These are phyloP conservation scores for Neltuma alba DNA, from an alignment of 306 rosid genomes.

Conservation along the genomic window DNA sequence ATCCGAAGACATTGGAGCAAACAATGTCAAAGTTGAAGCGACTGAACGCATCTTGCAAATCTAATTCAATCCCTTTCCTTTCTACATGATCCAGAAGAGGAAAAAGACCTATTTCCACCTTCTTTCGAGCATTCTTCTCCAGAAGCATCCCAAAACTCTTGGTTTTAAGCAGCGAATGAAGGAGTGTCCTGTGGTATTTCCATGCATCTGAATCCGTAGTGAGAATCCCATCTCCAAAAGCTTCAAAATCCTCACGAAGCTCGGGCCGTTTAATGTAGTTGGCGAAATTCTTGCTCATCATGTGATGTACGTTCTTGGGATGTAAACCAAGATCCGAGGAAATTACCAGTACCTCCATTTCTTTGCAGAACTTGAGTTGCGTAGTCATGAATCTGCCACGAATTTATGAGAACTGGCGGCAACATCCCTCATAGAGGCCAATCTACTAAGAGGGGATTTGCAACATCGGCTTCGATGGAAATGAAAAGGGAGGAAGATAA, in stretches of 20 bases:
- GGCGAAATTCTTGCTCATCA: conserved; percentile 23
- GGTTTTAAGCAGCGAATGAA: conserved; percentile 6
- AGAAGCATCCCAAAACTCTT: background rate
- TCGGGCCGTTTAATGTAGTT: conserved; percentile 31
- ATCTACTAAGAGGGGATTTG: background rate
- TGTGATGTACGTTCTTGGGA: conserved; percentile 44
- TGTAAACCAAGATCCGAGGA: conserved; percentile 51
- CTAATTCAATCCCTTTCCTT: background rate
- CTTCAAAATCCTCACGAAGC: conserved; percentile 31
- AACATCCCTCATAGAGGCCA: conserved; percentile 47
- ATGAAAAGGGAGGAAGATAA: conserved; percentile 10
- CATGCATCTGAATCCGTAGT: conserved; percentile 24
- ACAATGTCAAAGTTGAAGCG: background rate
- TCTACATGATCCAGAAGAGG: background rate
- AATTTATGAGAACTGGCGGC: background rate
- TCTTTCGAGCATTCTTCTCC: background rate
- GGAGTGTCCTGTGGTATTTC: conserved; percentile 8
- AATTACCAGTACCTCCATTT: conserved; percentile 27
- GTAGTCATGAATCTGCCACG: conserved; percentile 30
- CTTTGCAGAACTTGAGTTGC: background rate
- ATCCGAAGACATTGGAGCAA: background rate
- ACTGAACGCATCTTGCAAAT: background rate
- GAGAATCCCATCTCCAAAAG: conserved; percentile 30
- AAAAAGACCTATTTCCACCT: background rate
- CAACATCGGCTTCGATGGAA: background rate